phyloP scores from a whole-genome alignment of 805 yeast genomes.

The Yamadazyma endophytica region DNA sequence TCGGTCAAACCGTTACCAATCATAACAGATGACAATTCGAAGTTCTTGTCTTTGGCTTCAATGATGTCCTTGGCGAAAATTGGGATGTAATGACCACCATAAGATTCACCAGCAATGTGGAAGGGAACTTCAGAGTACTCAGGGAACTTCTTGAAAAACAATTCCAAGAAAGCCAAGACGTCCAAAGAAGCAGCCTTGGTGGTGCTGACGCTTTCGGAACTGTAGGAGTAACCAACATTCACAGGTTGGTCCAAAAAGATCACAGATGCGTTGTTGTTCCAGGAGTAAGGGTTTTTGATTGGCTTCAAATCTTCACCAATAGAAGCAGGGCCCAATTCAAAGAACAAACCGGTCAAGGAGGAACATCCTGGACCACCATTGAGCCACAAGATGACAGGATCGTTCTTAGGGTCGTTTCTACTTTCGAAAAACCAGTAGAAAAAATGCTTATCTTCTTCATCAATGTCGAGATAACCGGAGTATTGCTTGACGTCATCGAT shows the following conservation, averaged over 20 bases:
- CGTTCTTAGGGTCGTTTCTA: slow-evolving; percentile 78
- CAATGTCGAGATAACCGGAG: slow-evolving; percentile 37
- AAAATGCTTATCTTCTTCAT: slow-evolving; percentile 58
- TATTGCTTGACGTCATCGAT: slow-evolving; percentile 34
- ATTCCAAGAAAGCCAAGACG: slow-evolving; percentile 75
- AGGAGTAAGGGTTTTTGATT: slow-evolving; percentile 74
- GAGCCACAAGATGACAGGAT: slow-evolving; percentile 87
- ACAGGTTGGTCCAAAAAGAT: slow-evolving; percentile 93
- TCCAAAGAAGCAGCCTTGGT: slow-evolving; percentile 85
- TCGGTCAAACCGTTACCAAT: slow-evolving; percentile 95
- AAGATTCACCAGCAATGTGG: slow-evolving; percentile 92
- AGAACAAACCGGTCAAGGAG: slow-evolving; percentile 81
- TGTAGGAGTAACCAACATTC: slow-evolving; percentile 86
- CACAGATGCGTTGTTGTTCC: slow-evolving; percentile 90
- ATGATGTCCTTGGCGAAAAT: slow-evolving; percentile 41
- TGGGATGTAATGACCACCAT: slow-evolving; percentile 87
- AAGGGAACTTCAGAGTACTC: slow-evolving; percentile 54
- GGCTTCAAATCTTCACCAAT: slow-evolving; percentile 66
- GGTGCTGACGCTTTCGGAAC: slow-evolving; percentile 55
- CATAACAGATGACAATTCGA: slow-evolving; percentile 68
- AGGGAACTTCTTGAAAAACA: slow-evolving; percentile 83
- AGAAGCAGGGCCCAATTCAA: slow-evolving; percentile 87
- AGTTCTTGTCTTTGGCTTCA: slow-evolving; percentile 34
- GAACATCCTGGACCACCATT: slow-evolving; percentile 98
- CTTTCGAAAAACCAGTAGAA: slow-evolving; percentile 94